Evolutionary conservation across 345 rosid species (phyloP).

Genomic region (Eucalyptus tenuipes): DNA sequence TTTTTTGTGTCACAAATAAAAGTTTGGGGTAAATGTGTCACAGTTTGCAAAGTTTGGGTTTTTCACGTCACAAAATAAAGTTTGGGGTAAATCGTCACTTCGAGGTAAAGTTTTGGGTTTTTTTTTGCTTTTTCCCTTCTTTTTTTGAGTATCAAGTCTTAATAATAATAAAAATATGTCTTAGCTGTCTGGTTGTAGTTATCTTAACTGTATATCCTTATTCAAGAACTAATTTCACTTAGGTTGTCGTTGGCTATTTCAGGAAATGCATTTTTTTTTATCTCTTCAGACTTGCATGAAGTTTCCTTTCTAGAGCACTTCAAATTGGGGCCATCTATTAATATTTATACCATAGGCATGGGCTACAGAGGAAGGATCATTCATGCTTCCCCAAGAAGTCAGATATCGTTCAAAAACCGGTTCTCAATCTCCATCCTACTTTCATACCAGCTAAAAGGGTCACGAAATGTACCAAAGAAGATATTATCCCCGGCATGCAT

Average conservation of each 20-base stretch:
- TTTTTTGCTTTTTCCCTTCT: no score
- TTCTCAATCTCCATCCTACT: conserved; percentile 10
- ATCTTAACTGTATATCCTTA: neutral
- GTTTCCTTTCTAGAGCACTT: neutral
- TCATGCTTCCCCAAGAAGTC: conserved; percentile 9
- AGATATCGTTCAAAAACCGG: neutral
- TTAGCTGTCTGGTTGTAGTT: neutral
- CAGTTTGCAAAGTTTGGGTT: no score
- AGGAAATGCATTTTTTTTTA: neutral
- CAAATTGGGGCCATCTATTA: neutral
- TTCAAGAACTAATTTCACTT: neutral
- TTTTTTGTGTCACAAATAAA: no score
- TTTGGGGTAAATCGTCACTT: no score
- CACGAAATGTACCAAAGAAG: conserved; percentile 8
- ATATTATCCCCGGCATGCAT: neutral
- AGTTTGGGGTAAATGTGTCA: no score
- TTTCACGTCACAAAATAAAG: no score
- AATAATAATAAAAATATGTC: neutral
- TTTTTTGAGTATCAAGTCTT: neutral
- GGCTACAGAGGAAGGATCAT: conserved; percentile 15
- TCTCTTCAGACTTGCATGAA: neutral
- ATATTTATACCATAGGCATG: neutral
- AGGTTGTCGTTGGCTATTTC: neutral
- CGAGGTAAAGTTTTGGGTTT: no score
- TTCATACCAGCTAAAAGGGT: conserved; percentile 22